phyloP scores from a whole-genome alignment of 2,329 filamentous ascomycete species.

The Aureobasidium lini region DNA sequence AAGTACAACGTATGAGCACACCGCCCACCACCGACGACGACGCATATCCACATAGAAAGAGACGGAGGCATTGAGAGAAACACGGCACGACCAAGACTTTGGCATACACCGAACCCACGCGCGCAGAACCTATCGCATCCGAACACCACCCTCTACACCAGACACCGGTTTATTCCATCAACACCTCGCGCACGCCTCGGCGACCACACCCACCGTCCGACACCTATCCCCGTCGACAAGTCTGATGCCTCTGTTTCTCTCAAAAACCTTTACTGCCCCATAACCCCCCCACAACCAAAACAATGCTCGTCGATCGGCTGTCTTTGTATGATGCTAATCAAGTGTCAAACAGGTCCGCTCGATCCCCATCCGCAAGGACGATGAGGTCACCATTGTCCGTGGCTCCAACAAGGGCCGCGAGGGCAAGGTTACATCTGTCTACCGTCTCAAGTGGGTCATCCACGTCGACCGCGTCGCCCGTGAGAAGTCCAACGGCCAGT shows the following conservation, averaged over 20 bases:
- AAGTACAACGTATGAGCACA: slow-evolving; percentile 81
- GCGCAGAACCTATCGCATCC: not conserved
- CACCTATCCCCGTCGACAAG: not conserved
- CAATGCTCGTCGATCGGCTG: slow-evolving; percentile 10
- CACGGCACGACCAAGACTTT: not conserved
- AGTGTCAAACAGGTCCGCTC: slow-evolving; percentile 62
- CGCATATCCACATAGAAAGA: not conserved
- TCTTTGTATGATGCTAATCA: slow-evolving; percentile 10
- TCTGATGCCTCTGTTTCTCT: slow-evolving; percentile 6
- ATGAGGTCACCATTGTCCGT: slow-evolving; percentile 72
- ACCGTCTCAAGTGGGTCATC: slow-evolving; percentile 96
- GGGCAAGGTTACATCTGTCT: slow-evolving; percentile 96
- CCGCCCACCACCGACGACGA: not conserved
- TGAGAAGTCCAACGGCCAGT: slow-evolving; percentile 96
- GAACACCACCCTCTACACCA: not conserved
- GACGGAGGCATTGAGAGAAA: slow-evolving; percentile 6
- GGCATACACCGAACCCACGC: not conserved
- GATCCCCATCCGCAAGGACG: slow-evolving; percentile 96
- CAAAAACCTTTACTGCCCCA: not conserved
- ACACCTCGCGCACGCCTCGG: not conserved
- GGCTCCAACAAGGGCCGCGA: slow-evolving; percentile 95
- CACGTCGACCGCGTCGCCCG: slow-evolving; percentile 95
- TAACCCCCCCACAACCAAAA: not conserved
- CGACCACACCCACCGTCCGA: not conserved
- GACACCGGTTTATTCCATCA: not conserved